Evolutionary conservation across 2,329 filamentous ascomycete genomes (phyloP).

Genomic region (Alternaria atra): DNA sequence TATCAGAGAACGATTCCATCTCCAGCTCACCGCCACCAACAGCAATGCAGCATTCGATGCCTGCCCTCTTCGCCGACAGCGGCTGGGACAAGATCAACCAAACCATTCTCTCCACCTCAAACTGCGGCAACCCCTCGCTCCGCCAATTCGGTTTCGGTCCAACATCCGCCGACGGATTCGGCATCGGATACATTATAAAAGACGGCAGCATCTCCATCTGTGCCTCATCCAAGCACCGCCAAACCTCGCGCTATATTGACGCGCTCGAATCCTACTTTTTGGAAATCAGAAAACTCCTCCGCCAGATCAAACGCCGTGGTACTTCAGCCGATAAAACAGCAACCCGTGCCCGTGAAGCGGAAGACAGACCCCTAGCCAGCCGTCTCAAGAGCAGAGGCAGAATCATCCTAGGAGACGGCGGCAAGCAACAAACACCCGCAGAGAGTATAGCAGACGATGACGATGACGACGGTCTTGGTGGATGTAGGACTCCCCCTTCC

Average conservation of each 20-base stretch:
- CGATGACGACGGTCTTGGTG: slow-evolving; percentile 89
- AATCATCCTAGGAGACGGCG: slow-evolving; percentile 70
- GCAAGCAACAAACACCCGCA: slow-evolving; percentile 59
- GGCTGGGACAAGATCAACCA: slow-evolving; percentile 97
- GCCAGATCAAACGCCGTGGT: slow-evolving; percentile 69
- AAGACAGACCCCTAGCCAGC: slow-evolving; percentile 58
- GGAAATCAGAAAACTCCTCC: slow-evolving; percentile 85
- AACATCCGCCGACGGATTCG: slow-evolving; percentile 91
- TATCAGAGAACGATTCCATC: slow-evolving; percentile 60
- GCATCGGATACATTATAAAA: slow-evolving; percentile 99
- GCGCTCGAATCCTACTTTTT: slow-evolving; percentile 89
- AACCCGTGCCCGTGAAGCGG: slow-evolving; percentile 69
- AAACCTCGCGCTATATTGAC: slow-evolving; percentile 90
- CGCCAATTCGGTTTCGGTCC: slow-evolving; percentile 97
- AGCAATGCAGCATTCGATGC: slow-evolving; percentile 63
- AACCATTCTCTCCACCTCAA: slow-evolving; percentile 95
- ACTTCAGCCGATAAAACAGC: slow-evolving; percentile 63
- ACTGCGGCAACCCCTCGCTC: slow-evolving; percentile 94
- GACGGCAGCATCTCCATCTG: slow-evolving; percentile 90
- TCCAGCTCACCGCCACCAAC: slow-evolving; percentile 64
- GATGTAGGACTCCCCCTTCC: slow-evolving; percentile 69
- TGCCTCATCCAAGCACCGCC: slow-evolving; percentile 89
- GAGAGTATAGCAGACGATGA: slow-evolving; percentile 77
- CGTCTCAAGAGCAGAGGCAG: slow-evolving; percentile 76
- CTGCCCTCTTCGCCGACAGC: slow-evolving; percentile 82